Evolutionary conservation across 1,139 yeast species (phyloP), one percentile per base, ranked within the genome.

Genomic region (Wickerhamomyces sp.): DNA sequence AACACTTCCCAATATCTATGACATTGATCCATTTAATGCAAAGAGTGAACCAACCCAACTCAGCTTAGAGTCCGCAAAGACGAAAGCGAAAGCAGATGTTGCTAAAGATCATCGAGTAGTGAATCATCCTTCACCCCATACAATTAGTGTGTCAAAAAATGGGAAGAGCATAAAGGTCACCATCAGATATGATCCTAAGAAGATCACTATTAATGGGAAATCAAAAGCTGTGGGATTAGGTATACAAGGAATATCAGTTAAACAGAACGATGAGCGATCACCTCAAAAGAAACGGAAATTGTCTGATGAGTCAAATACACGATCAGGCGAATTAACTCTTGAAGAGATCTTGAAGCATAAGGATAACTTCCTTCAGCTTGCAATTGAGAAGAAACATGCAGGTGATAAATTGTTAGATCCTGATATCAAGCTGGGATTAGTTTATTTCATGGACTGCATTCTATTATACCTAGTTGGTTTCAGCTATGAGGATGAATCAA

Each of bases 381-480:
- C 56, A 3, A 38, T 25, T 7, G 39, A 37, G 10, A 46, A 42
- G 37, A 52, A 52, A 24, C 55, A 49, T 28, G 37, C 33, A 18
- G 56, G 48, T 4, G 56, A 54, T 33, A 35, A 36, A 1, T 16
- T 43, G 1, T 22, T 40, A 8, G 15, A 18, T 1, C 14, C 26
- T 5, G 28, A 48, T 31, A 10, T 34, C 15, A 39, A 39, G 15
- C 17, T 31, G 8, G 33, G 40, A 1, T 9, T 44, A 5, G 31
- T 28, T 4, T 28, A 37, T 28, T 48, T 43, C 24, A 31, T 51
- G 14, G 53, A 54, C n/a, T 45, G 48, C 10, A 42, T 54, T 14
- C 37, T 46, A 7, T 34, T 47, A 3, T 52, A 44, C 30, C 42
- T 51, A 3, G 42, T 48, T 21, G 56, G 46, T 2, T 54, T 51